Evolutionary conservation across 2,329 filamentous ascomycete genomes (phyloP).

Genomic region (Aspergillus phoenicis): DNA sequence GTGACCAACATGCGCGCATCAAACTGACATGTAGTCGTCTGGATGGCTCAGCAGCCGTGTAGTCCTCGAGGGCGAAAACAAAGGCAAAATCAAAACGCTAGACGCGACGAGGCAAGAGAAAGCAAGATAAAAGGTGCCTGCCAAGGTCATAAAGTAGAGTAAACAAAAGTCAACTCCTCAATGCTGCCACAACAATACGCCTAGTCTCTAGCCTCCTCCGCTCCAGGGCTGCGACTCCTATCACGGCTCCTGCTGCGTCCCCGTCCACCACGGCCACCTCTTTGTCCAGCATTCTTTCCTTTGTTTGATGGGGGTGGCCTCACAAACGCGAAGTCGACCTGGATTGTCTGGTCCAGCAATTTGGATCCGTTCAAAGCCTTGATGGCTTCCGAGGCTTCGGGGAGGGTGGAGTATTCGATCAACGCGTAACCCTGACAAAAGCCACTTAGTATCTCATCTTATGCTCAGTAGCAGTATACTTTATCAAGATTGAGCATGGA

Average conservation of each 20-base stretch:
- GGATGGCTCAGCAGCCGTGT: constrained; percentile 1
- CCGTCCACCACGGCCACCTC: constrained; percentile 44
- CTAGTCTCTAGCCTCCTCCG: constrained; percentile 39
- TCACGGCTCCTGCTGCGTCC: constrained; percentile 49
- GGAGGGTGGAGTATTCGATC: constrained; percentile 66
- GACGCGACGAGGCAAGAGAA: neutral
- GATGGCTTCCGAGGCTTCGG: constrained; percentile 65
- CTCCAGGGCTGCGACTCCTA: constrained; percentile 49
- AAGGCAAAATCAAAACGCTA: constrained; percentile 5
- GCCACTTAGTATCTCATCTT: constrained; percentile 17
- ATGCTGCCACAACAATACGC: neutral
- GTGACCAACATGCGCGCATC: neutral
- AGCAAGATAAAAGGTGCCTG: neutral
- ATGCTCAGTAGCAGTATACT: too few species aligned
- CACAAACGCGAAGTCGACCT: constrained; percentile 68
- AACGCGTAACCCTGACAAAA: constrained; percentile 62
- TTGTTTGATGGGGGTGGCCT: constrained; percentile 57
- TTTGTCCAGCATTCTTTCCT: constrained; percentile 44
- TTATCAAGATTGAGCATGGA: neutral
- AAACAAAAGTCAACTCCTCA: neutral
- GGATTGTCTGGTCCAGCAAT: constrained; percentile 66
- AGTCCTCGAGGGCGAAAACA: neutral
- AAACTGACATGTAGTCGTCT: neutral
- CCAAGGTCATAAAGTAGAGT: constrained; percentile 9
- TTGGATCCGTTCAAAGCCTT: constrained; percentile 62